phyloP scores from a whole-genome alignment of 345 rosid genomes.

The Euphorbia peplus region DNA sequence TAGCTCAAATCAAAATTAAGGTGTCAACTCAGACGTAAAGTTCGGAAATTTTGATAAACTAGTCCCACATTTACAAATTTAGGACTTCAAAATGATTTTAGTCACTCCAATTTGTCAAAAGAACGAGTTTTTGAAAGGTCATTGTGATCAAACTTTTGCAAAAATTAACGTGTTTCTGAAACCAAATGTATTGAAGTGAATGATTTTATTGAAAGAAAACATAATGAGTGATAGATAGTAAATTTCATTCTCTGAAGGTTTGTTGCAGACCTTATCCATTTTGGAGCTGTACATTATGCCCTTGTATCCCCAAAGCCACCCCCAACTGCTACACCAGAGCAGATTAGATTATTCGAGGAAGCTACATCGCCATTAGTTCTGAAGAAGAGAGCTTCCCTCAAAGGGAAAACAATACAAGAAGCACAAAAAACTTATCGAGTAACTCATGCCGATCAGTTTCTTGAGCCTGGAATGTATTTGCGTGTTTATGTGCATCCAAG shows the following conservation, averaged over 20 bases:
- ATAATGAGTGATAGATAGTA: conserved; percentile 27
- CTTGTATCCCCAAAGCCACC: conserved; percentile 91
- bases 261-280: conserved; percentile 91
- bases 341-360: conserved; percentile 55
- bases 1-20: too few relatives aligned
- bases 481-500: conserved; percentile 93
- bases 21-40: too few relatives aligned
- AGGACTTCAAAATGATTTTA: too few relatives aligned
- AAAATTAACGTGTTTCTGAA: neutral
- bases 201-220: too few relatives aligned
- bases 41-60: too few relatives aligned
- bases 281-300: conserved; percentile 92
- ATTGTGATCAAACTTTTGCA: too few relatives aligned
- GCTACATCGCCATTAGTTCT: conserved; percentile 63
- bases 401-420: conserved; percentile 80
- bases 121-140: neutral
- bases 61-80: too few relatives aligned
- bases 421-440: conserved; percentile 87
- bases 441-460: conserved; percentile 49
- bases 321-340: conserved; percentile 68
- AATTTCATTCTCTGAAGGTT: conserved; percentile 67
- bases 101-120: too few relatives aligned
- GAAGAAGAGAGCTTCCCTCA: conserved; percentile 60
- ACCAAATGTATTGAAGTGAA: neutral
- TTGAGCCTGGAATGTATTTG: conserved; percentile 80